These are phyloP conservation scores for Lactifluus echinatus DNA, from an alignment of 768 basidiomycete species.

Conservation along the genomic window DNA sequence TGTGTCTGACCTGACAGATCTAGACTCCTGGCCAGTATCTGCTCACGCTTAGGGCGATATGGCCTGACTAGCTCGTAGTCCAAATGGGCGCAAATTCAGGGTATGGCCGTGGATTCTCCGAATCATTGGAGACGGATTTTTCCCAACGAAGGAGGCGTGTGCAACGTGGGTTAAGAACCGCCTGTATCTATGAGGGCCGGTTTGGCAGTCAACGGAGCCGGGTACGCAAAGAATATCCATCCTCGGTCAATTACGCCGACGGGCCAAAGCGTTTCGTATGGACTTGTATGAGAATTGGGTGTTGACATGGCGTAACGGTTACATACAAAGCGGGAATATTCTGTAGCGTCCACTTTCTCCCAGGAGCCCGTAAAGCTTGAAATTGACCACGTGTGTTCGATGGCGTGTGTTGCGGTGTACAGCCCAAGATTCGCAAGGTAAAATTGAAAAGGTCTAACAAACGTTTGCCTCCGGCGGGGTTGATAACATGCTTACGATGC, in stretches of 20 bases:
- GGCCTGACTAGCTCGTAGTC: neutral
- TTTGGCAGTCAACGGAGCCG: neutral
- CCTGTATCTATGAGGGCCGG: conserved; percentile 1
- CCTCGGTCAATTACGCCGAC: neutral
- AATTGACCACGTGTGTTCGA: neutral
- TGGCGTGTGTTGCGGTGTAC: neutral
- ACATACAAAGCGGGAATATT: neutral
- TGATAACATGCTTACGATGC: neutral
- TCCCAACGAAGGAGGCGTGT: conserved; percentile 3
- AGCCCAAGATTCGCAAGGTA: conserved; percentile 2
- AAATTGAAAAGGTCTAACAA: neutral
- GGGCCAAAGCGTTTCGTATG: neutral
- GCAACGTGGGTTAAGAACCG: conserved; percentile 5
- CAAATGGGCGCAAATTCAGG: neutral
- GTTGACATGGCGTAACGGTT: conserved; percentile 2
- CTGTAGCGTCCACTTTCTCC: neutral
- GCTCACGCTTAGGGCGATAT: neutral
- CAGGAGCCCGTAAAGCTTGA: neutral
- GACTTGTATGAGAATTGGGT: neutral
- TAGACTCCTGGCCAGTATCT: neutral
- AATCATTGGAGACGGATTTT: neutral
- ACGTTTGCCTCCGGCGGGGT: neutral
- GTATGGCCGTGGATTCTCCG: neutral
- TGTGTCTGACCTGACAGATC: neutral
- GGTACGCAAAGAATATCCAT: conserved; percentile 6